These are phyloP conservation scores for Annulohypoxylon stygium DNA, from an alignment of 495 filamentous ascomycete genomes.

Conservation along the genomic window DNA sequence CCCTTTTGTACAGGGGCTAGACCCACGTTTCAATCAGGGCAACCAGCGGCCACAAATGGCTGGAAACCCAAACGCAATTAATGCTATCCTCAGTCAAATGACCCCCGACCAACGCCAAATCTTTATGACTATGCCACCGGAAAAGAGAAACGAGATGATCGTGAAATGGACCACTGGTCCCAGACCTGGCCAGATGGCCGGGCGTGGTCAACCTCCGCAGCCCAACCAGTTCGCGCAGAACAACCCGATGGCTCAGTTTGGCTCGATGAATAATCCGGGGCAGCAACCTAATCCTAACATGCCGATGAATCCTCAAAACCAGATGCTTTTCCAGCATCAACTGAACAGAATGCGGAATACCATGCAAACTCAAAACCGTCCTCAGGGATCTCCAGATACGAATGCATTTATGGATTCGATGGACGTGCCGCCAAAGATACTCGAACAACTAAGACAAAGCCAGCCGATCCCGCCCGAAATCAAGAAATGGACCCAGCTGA, in stretches of 20 bases:
- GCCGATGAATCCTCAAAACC: conserved; percentile 56
- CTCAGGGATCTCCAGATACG: conserved; percentile 29
- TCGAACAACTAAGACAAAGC: conserved; percentile 39
- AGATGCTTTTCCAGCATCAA: conserved; percentile 53
- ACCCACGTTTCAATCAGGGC: conserved; percentile 60
- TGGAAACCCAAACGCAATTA: conserved; percentile 50
- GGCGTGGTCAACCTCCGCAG: conserved; percentile 51
- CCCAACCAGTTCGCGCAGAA: conserved; percentile 52
- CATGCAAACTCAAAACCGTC: conserved; percentile 35
- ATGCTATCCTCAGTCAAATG: conserved; percentile 54
- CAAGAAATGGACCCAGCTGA: conserved; percentile 80
- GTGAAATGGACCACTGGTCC: conserved; percentile 53
- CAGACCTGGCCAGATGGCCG: conserved; percentile 37
- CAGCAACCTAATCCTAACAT: conserved; percentile 45
- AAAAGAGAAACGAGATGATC: conserved; percentile 60
- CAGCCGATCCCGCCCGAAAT: conserved; percentile 64
- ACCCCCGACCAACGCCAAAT: conserved; percentile 47
- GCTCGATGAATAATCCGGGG: conserved; percentile 45
- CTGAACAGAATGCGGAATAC: conserved; percentile 48
- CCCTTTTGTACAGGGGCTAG: conserved; percentile 54
- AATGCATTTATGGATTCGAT: conserved; percentile 56
- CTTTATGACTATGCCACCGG: conserved; percentile 52
- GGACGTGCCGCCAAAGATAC: conserved; percentile 50
- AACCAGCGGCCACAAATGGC: conserved; percentile 51
- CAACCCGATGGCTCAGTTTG: conserved; percentile 50